Percentiles rank a stretch among this genome's conserved stretches.
Evolutionary conservation across 768 basidiomycete genomes (phyloP).

Genomic region (Polyporus arcularius): DNA sequence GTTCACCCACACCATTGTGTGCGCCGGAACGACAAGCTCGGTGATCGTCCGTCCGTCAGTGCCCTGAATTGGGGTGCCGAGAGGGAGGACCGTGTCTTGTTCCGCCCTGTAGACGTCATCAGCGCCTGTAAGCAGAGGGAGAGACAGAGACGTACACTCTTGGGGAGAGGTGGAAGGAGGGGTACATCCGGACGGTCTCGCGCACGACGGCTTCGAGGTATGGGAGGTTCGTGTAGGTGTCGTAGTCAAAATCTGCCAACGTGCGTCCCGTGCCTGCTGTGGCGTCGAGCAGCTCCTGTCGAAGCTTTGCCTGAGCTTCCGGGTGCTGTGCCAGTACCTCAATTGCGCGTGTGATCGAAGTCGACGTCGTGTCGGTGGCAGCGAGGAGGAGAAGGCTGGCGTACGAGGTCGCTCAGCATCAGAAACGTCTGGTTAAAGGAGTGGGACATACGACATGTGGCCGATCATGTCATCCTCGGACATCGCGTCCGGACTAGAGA

Average conservation of each 20-base stretch:
- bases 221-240: constrained; percentile 3
- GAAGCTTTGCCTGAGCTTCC: neutral
- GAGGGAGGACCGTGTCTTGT: constrained; percentile 10
- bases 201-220: constrained; percentile 11
- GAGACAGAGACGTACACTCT: neutral
- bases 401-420: neutral
- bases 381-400: constrained; percentile 5
- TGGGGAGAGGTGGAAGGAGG: constrained; percentile 3
- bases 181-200: constrained; percentile 11
- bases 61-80: constrained; percentile 3
- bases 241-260: constrained; percentile 6
- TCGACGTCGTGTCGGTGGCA: constrained; percentile 9
- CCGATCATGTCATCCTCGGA: constrained; percentile 10
- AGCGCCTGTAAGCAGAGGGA: no score
- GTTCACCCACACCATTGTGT: constrained; percentile 7
- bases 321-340: constrained; percentile 1
- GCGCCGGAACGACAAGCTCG: constrained; percentile 4
- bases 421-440: neutral
- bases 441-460: constrained; percentile 9
- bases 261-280: neutral
- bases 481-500: neutral
- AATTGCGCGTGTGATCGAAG: neutral
- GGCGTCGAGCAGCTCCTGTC: neutral
- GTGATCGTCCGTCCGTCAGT: neutral
- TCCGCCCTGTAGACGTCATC: neutral